Evolutionary conservation across 345 rosid species (phyloP).

Genomic region (Lagerstroemia speciosa): DNA sequence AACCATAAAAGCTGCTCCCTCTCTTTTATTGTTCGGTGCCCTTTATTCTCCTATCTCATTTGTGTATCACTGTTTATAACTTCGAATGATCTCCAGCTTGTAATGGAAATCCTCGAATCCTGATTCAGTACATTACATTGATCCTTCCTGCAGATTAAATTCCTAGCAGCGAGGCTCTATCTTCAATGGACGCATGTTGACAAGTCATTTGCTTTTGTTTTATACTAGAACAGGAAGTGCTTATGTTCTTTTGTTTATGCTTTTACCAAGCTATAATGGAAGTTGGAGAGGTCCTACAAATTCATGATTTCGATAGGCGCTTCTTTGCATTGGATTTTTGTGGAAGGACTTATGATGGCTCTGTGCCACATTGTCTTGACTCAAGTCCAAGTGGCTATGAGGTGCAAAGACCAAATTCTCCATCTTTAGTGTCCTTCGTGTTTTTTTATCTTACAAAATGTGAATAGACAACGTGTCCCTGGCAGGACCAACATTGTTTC

Average conservation of each 20-base stretch:
- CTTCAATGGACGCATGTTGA: background rate
- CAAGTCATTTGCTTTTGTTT: background rate
- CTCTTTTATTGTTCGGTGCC: too few relatives aligned
- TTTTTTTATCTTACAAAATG: background rate
- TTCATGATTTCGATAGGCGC: conserved; percentile 67
- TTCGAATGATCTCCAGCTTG: conserved; percentile 42
- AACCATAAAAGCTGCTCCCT: background rate
- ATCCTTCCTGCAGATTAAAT: conserved; percentile 67
- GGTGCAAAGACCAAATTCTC: conserved; percentile 25
- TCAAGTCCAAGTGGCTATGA: conserved; percentile 42
- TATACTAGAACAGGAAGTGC: background rate
- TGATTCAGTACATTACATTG: conserved; percentile 73
- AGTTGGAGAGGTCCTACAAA: conserved; percentile 78
- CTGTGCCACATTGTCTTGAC: conserved; percentile 74
- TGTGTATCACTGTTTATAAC: background rate
- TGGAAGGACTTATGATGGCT: conserved; percentile 47
- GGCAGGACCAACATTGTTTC: conserved; percentile 95
- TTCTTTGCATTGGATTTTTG: conserved; percentile 94
- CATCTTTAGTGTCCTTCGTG: background rate
- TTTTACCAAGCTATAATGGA: conserved; percentile 60
- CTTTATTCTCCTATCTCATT: background rate
- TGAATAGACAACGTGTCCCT: conserved; percentile 47
- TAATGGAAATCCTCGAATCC: conserved; percentile 66
- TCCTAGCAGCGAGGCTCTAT: conserved; percentile 43
- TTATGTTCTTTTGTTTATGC: background rate